Conservation (phyloP, 495 filamentous ascomycete genomes). For the Aspergillus affinis region DNA sequence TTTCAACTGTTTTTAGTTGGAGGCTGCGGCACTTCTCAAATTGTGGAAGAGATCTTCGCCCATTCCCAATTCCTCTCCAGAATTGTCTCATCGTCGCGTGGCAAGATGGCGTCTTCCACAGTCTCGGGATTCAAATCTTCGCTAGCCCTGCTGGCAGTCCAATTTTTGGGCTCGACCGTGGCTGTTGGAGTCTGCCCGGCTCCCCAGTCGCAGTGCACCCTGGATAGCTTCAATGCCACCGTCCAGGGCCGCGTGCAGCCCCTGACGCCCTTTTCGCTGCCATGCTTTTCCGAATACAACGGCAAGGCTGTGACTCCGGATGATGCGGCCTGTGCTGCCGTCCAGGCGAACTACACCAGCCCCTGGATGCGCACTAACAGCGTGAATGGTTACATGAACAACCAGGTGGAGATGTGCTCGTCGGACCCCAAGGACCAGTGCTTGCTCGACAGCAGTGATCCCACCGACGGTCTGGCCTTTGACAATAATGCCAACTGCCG, state of each 20-base stretch:
- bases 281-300: conserved; percentile 34
- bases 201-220: conserved; percentile 3
- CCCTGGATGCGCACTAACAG: conserved; percentile 27
- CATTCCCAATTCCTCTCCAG: not conserved
- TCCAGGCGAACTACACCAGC: conserved; percentile 34
- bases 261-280: conserved; percentile 17
- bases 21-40: conserved; percentile 2
- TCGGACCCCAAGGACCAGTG: conserved; percentile 39
- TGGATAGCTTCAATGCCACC: conserved; percentile 16
- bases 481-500: conserved; percentile 12
- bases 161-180: conserved; percentile 6
- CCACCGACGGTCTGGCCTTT: conserved; percentile 18
- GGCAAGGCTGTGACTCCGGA: conserved; percentile 25
- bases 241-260: conserved; percentile 14
- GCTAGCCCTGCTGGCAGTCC: conserved; percentile 8
- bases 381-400: conserved; percentile 37
- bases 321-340: conserved; percentile 22
- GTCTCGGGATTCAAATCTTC: conserved; percentile 5
- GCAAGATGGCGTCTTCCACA: conserved; percentile 14
- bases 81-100: conserved; percentile 16
- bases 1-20: not conserved
- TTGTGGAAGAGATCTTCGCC: conserved; percentile 6
- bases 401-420: conserved; percentile 38
- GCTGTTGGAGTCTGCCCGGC: not conserved
- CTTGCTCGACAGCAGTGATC: conserved; percentile 31